phyloP scores from a whole-genome alignment of 805 yeast genomes.

The Wickerhamiella vanderwaltii region DNA sequence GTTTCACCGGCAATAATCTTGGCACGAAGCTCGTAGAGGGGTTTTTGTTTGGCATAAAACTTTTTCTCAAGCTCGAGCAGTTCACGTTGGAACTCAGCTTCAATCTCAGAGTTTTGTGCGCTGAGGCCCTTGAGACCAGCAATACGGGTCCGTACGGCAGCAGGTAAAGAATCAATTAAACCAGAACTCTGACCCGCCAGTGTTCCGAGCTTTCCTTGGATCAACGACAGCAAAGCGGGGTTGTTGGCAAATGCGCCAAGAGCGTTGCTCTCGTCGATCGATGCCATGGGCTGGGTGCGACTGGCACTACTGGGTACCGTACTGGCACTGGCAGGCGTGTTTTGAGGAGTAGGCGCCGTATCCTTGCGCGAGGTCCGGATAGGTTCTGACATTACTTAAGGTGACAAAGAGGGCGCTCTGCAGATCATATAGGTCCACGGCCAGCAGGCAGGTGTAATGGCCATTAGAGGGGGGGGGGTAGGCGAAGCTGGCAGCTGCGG shows the following conservation, averaged over 20 bases:
- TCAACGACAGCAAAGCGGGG: constrained; percentile 75
- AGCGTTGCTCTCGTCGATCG: constrained; percentile 54
- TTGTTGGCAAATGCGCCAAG: constrained; percentile 37
- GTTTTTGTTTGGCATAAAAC: constrained; percentile 58
- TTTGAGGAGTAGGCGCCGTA: constrained; percentile 96
- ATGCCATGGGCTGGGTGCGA: constrained; percentile 33
- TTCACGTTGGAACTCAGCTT: constrained; percentile 84
- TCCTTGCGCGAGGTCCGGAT: constrained; percentile 64
- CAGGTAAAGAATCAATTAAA: constrained; percentile 67
- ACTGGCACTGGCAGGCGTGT: constrained; percentile 85
- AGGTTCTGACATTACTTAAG: constrained; percentile 61
- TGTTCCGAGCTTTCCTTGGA: constrained; percentile 76
- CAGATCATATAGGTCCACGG: not conserved
- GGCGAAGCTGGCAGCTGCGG: not conserved
- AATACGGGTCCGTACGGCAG: constrained; percentile 59
- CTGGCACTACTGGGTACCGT: constrained; percentile 36
- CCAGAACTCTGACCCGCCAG: constrained; percentile 81
- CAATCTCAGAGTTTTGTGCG: constrained; percentile 64
- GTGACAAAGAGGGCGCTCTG: not conserved
- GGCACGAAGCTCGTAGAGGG: constrained; percentile 62
- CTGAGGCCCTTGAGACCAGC: constrained; percentile 75
- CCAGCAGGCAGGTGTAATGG: too few species aligned
- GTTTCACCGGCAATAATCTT: constrained; percentile 56
- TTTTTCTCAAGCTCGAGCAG: constrained; percentile 75
- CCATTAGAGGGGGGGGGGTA: too few species aligned